phyloP scores from a whole-genome alignment of 73 alveolate species.

The Durusdinium trenchii region DNA sequence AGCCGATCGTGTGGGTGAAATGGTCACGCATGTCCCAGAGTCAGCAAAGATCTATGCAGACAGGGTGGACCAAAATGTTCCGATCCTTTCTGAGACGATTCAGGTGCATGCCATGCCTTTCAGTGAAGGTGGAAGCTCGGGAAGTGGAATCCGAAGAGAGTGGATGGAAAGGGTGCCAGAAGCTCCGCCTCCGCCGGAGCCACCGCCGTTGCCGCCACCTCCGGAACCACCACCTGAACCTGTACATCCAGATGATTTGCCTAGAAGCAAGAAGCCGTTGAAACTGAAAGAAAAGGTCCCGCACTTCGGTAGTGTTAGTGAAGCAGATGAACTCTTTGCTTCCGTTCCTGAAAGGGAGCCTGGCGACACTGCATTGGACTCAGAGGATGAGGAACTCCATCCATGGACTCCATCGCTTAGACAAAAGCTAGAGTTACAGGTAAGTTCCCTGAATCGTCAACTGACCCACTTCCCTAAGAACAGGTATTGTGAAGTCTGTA shows the following conservation, averaged over 20 bases:
- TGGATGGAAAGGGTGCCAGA: too few species aligned
- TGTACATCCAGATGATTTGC: too few species aligned
- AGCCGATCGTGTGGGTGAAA: background rate
- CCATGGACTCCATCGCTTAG: conserved; percentile 48
- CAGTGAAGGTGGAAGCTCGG: too few species aligned
- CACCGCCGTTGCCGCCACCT: too few species aligned
- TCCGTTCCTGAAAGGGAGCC: background rate
- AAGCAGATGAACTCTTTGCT: too few species aligned
- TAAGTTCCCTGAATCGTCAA: background rate
- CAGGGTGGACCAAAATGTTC: conserved; percentile 36
- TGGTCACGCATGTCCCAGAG: conserved; percentile 24
- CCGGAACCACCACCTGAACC: too few species aligned
- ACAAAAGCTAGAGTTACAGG: background rate
- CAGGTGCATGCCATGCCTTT: background rate
- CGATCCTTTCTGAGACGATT: background rate
- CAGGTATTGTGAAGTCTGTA: conserved; percentile 28
- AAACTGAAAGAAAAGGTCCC: too few species aligned
- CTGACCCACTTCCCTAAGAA: conserved; percentile 35
- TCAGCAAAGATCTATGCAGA: conserved; percentile 26
- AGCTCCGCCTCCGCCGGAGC: too few species aligned
- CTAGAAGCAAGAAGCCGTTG: too few species aligned
- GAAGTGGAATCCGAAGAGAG: too few species aligned
- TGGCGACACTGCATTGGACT: conserved; percentile 9
- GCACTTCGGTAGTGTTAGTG: too few species aligned
- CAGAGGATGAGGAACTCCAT: conserved; percentile 17